These are phyloP conservation scores for Agarophyton chilense DNA, from an alignment of 23 red algal genomes.

Conservation along the genomic window DNA sequence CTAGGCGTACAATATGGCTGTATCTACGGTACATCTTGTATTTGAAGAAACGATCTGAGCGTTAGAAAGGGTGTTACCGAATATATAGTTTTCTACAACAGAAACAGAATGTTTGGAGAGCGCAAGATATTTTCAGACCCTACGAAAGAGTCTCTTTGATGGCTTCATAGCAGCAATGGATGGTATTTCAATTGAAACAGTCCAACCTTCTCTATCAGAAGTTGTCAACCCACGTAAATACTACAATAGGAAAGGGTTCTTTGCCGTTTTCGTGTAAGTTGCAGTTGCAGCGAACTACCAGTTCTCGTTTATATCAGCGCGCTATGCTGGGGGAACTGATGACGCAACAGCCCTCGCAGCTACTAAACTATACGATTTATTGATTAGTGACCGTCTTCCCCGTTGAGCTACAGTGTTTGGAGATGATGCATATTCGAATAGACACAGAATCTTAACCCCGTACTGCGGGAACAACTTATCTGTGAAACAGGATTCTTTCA, in stretches of 20 bases:
- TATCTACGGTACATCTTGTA: not conserved
- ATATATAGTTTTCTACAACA: not conserved
- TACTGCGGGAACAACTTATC: too few species aligned
- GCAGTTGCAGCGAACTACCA: too few species aligned
- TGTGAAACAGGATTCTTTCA: too few species aligned
- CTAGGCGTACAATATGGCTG: not conserved
- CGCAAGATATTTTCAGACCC: not conserved
- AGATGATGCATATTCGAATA: too few species aligned
- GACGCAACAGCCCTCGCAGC: too few species aligned
- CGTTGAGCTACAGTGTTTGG: too few species aligned
- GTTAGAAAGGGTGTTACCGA: not conserved
- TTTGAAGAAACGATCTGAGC: not conserved
- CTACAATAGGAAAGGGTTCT: not conserved
- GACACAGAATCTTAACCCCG: too few species aligned
- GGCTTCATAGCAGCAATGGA: not conserved
- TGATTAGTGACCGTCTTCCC: too few species aligned
- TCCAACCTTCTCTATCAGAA: not conserved
- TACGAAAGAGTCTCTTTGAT: not conserved
- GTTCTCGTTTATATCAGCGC: too few species aligned
- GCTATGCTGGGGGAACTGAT: too few species aligned
- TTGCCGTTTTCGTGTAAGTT: too few species aligned
- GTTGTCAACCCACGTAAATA: not conserved
- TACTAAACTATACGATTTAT: too few species aligned
- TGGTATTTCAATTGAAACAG: not conserved
- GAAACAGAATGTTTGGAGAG: not conserved